A percentile compares a stretch with the other conserved stretches of the same genome.
Evolutionary conservation across 2,329 filamentous ascomycete genomes (phyloP).

Genomic region (Pyricularia sp.): DNA sequence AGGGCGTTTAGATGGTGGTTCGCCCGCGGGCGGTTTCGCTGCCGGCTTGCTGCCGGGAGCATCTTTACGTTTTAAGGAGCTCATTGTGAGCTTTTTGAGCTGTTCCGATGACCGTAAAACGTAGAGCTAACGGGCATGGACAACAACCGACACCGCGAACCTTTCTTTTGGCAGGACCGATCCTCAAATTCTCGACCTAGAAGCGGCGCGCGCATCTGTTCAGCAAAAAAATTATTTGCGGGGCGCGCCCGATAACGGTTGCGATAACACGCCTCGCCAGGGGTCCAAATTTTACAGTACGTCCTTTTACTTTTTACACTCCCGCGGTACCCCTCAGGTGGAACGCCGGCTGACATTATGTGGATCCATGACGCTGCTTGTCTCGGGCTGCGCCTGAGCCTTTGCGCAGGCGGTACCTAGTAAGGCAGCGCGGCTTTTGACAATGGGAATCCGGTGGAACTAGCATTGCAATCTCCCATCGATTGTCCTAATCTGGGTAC

Average conservation of each 20-base stretch:
- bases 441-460: not conserved
- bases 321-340: not conserved
- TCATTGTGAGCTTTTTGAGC: conserved; percentile 31
- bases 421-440: not conserved
- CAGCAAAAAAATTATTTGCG: conserved; percentile 5
- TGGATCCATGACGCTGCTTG: conserved; percentile 4
- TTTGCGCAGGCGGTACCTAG: not conserved
- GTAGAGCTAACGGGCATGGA: conserved; percentile 4
- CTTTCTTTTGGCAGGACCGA: not conserved
- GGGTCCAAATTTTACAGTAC: not conserved
- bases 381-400: not conserved
- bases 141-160: not conserved
- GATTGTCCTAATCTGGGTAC: not conserved
- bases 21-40: conserved; percentile 34
- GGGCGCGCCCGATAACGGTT: not conserved
- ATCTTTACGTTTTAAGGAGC: conserved; percentile 49
- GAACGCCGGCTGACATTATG: not conserved
- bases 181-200: not conserved
- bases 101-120: not conserved
- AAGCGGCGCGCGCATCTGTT: not conserved
- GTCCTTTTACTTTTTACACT: not conserved
- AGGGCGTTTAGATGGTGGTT: conserved; percentile 38
- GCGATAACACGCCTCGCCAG: not conserved
- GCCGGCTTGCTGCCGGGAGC: conserved; percentile 41
- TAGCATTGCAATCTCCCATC: not conserved